phyloP scores from a whole-genome alignment of 352 stramenopile genomes.

The Phytophthora kernoviae region DNA sequence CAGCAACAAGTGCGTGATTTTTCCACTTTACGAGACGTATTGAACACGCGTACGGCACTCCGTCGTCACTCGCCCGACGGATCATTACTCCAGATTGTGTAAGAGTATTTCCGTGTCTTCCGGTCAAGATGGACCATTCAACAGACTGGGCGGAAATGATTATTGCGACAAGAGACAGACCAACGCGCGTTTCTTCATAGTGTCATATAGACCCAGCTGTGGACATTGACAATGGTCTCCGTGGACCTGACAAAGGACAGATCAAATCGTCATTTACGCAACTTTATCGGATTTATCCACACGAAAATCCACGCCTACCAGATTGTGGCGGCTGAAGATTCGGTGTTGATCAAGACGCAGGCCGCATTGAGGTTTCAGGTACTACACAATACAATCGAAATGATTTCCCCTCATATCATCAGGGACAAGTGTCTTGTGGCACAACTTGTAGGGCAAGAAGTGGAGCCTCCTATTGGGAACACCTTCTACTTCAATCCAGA shows the following conservation, averaged over 20 bases:
- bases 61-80: conserved; percentile 14
- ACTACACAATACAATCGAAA: conserved; percentile 46
- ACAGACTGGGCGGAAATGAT: conserved; percentile 10
- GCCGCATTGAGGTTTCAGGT: conserved; percentile 47
- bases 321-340: conserved; percentile 37
- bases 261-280: conserved; percentile 54
- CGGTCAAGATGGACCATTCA: conserved; percentile 8
- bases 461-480: conserved; percentile 26
- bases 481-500: conserved; percentile 45
- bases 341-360: conserved; percentile 39
- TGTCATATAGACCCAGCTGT: conserved; percentile 40
- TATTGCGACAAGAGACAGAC: conserved; percentile 24
- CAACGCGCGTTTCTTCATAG: conserved; percentile 44
- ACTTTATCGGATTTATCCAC: conserved; percentile 46
- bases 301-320: conserved; percentile 35
- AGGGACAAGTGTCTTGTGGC: conserved; percentile 43
- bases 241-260: conserved; percentile 37
- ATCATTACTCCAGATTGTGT: conserved; percentile 31
- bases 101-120: conserved; percentile 38
- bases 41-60: conserved; percentile 5
- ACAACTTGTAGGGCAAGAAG: conserved; percentile 44
- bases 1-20: conserved; percentile 40
- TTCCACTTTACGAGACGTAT: conserved; percentile 14
- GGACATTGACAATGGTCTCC: conserved; percentile 39
- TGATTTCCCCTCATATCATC: conserved; percentile 51